Base-by-base conservation (phyloP, 306 rosid genomes). In the Quercus alba region DNA sequence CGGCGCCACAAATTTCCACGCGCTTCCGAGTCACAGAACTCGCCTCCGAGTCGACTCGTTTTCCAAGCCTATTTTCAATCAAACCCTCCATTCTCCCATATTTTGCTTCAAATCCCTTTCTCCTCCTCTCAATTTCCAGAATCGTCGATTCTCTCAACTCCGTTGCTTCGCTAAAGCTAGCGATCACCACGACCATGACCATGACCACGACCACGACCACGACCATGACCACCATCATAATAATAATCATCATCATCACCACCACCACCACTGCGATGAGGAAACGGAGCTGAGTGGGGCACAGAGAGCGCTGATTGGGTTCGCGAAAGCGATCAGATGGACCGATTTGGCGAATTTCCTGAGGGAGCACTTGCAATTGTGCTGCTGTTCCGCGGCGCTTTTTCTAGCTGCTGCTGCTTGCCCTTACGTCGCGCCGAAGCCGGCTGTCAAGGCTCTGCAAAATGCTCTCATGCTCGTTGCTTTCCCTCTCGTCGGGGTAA, bases 401-500 rank as follows among this genome's bases (percentile, higher is more conserved):
- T 89, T 95, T 30, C 88, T 95, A 2, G 84, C 92, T 26, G 93
- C 99, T 21, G 97, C 94, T 13, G 93, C 90, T 75, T 93, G 91
- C 75, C 99, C 99, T 73, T 85, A 91, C 73, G 20, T 88, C 68
- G 76, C 89, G 76, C 99, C 96, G 13, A 95, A 86, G 84, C 88
- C 89, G 2, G 77, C 86, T 55, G 81, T 83, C 81, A 93, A 89
- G 85, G 91, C 87, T 56, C 6, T 90, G n/a, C 99, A 95, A 72
- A 93, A 91, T 44, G 75, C 94, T 51, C 83, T 93, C 89, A 85
- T 95, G 54, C 55, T 79, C 59, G 23, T 90, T 5, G 98, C 93
- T 2, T 95, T 95, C 74, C 98, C 99, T 81, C 86, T 93, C 25
- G 97, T 95, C 69, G 99, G 96, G 89, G 99, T 91, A 89, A 20